Evolutionary conservation across 345 rosid species (phyloP).

Genomic region (Theobroma cacao): DNA sequence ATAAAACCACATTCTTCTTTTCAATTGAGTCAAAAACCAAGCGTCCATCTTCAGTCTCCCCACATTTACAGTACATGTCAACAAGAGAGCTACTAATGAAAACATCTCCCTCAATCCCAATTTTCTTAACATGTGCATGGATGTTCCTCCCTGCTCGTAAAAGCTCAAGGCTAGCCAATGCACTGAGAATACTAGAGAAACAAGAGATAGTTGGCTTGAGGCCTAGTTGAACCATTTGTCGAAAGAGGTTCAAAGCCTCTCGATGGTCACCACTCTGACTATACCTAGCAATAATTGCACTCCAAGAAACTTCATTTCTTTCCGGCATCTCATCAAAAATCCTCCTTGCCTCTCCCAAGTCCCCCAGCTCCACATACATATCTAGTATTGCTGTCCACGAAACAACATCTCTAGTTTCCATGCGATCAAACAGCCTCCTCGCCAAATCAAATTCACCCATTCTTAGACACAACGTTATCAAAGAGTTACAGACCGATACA

Average conservation of each 20-base stretch:
- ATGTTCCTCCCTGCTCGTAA: slow-evolving; percentile 40
- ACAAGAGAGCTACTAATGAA: slow-evolving; percentile 40
- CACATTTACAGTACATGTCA: slow-evolving; percentile 55
- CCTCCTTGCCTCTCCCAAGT: slow-evolving; percentile 45
- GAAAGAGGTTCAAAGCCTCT: slow-evolving; percentile 47
- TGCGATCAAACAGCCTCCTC: slow-evolving; percentile 40
- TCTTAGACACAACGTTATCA: slow-evolving; percentile 48
- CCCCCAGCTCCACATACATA: slow-evolving; percentile 40
- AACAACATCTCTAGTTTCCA: slow-evolving; percentile 50
- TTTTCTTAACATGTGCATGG: slow-evolving; percentile 41
- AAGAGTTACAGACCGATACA: slow-evolving; percentile 47
- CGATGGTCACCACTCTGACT: slow-evolving; percentile 46
- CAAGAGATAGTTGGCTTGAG: slow-evolving; percentile 39
- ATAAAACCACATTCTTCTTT: slow-evolving; percentile 39
- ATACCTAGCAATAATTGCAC: slow-evolving; percentile 56
- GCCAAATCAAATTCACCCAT: slow-evolving; percentile 41
- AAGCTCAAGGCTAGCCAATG: slow-evolving; percentile 40
- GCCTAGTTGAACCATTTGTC: slow-evolving; percentile 35
- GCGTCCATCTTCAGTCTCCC: slow-evolving; percentile 38
- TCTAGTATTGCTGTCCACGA: slow-evolving; percentile 65
- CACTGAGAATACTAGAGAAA: slow-evolving; percentile 40
- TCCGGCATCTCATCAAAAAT: slow-evolving; percentile 52
- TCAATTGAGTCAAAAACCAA: slow-evolving; percentile 34
- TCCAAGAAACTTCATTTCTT: slow-evolving; percentile 65
- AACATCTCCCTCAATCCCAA: slow-evolving; percentile 36